Percentiles rank a stretch among this genome's conserved stretches.
Conservation (phyloP, 1,284 basidiomycete species). For the Violaceomyces palustris region DNA sequence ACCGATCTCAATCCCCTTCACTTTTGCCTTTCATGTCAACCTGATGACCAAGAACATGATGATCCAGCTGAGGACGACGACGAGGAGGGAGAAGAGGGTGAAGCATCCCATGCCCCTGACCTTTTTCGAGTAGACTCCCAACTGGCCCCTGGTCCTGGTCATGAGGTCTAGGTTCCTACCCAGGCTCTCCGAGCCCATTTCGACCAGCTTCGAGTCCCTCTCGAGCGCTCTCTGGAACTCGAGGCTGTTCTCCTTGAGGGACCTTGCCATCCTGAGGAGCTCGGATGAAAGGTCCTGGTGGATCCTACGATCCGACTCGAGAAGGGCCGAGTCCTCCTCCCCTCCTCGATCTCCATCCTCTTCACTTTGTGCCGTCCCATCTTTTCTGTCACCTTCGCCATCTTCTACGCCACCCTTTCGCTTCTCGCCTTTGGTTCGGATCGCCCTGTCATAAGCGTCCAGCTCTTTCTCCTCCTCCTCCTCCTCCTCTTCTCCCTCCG, state of each 20-base stretch:
- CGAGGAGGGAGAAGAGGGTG: slow-evolving; percentile 37
- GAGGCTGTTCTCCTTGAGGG: slow-evolving; percentile 43
- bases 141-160: slow-evolving; percentile 46
- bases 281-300: slow-evolving; percentile 49
- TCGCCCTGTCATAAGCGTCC: too few relatives aligned
- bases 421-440: too few relatives aligned
- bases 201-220: slow-evolving; percentile 45
- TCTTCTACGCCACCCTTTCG: too few relatives aligned
- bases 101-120: slow-evolving; percentile 51
- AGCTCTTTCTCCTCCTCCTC: too few relatives aligned
- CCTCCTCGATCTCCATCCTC: too few relatives aligned
- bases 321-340: too few relatives aligned
- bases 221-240: slow-evolving; percentile 47
- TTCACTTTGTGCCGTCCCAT: too few relatives aligned
- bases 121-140: slow-evolving; percentile 46
- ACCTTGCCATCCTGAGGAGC: slow-evolving; percentile 48
- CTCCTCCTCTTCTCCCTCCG: too few relatives aligned
- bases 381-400: too few relatives aligned
- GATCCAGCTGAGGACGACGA: slow-evolving; percentile 47
- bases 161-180: slow-evolving; percentile 45
- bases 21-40: slow-evolving; percentile 33
- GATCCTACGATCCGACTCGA: slow-evolving; percentile 34
- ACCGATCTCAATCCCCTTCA: too few relatives aligned
- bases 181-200: slow-evolving; percentile 36
- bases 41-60: slow-evolving; percentile 49